These are phyloP conservation scores for Neurospora sp. DNA, from an alignment of 495 filamentous ascomycete genomes.

Conservation along the genomic window DNA sequence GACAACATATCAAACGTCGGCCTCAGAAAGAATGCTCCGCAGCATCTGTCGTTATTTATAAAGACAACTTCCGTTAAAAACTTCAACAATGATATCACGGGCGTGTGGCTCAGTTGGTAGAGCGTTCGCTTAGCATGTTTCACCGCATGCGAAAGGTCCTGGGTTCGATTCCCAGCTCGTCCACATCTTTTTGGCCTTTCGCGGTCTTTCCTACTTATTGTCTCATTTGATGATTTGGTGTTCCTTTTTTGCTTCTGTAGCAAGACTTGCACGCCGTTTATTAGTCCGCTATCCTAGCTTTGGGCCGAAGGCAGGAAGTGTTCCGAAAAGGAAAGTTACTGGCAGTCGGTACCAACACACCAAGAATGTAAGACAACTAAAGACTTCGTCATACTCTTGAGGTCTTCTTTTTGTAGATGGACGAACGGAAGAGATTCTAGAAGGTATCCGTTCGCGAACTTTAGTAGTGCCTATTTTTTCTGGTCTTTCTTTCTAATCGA, in stretches of 20 bases:
- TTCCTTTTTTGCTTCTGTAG: neutral
- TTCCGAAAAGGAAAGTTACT: too few species aligned
- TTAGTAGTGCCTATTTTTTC: too few species aligned
- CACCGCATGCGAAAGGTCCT: slow-evolving; percentile 1
- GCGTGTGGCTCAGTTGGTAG: slow-evolving; percentile 4
- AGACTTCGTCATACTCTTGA: too few species aligned
- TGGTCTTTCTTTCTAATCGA: too few species aligned
- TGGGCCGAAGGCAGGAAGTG: too few species aligned
- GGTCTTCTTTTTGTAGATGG: too few species aligned
- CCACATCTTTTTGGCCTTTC: slow-evolving; percentile 1
- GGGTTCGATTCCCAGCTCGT: slow-evolving; percentile 16
- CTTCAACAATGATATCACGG: neutral
- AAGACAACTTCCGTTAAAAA: too few species aligned
- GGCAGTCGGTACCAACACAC: too few species aligned
- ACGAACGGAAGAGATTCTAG: too few species aligned
- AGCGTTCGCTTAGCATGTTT: neutral
- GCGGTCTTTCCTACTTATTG: neutral
- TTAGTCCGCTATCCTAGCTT: too few species aligned
- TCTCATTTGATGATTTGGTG: neutral
- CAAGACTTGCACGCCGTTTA: neutral
- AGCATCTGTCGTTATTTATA: neutral
- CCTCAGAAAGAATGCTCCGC: neutral
- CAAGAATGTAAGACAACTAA: too few species aligned
- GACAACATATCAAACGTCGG: neutral
- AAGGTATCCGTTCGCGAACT: too few species aligned